Evolutionary conservation across 768 basidiomycete genomes (phyloP).

Genomic region (Naematelia aurantialba): DNA sequence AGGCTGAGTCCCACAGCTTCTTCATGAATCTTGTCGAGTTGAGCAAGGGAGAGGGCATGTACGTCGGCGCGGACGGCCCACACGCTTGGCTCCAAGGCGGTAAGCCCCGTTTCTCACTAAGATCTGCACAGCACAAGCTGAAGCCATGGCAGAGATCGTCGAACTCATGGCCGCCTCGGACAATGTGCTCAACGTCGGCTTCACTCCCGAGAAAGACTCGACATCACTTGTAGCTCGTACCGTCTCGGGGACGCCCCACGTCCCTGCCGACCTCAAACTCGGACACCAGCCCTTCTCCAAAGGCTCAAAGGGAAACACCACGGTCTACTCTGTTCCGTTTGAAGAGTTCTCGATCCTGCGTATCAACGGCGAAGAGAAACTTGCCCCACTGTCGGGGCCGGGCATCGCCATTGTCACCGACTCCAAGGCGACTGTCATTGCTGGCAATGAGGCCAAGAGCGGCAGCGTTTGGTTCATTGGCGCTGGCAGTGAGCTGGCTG

Average conservation of each 20-base stretch:
- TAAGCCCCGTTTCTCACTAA: slow-evolving; percentile 47
- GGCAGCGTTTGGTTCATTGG: slow-evolving; percentile 39
- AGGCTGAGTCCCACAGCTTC: slow-evolving; percentile 78
- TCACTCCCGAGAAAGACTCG: slow-evolving; percentile 38
- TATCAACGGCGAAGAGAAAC: slow-evolving; percentile 20
- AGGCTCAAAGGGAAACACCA: slow-evolving; percentile 14
- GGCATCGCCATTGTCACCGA: slow-evolving; percentile 31
- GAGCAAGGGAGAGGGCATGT: slow-evolving; percentile 81
- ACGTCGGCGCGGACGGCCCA: slow-evolving; percentile 89
- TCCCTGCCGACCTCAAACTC: slow-evolving; percentile 11
- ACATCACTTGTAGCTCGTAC: slow-evolving; percentile 28
- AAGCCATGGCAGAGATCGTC: slow-evolving; percentile 69
- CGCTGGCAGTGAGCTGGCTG: slow-evolving; percentile 21
- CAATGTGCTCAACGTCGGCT: slow-evolving; percentile 45
- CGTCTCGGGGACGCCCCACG: slow-evolving; percentile 26
- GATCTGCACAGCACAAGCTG: neutral
- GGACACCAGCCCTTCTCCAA: slow-evolving; percentile 16
- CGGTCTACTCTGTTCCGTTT: slow-evolving; percentile 33
- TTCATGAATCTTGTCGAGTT: slow-evolving; percentile 79
- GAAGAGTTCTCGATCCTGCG: slow-evolving; percentile 42
- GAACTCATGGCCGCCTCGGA: slow-evolving; percentile 88
- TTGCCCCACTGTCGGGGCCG: slow-evolving; percentile 33
- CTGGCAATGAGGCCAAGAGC: slow-evolving; percentile 9
- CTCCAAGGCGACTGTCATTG: slow-evolving; percentile 8
- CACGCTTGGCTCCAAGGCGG: slow-evolving; percentile 93